These are phyloP conservation scores for Verticillium nubilum DNA, from an alignment of 2,329 filamentous ascomycete species.

Conservation along the genomic window DNA sequence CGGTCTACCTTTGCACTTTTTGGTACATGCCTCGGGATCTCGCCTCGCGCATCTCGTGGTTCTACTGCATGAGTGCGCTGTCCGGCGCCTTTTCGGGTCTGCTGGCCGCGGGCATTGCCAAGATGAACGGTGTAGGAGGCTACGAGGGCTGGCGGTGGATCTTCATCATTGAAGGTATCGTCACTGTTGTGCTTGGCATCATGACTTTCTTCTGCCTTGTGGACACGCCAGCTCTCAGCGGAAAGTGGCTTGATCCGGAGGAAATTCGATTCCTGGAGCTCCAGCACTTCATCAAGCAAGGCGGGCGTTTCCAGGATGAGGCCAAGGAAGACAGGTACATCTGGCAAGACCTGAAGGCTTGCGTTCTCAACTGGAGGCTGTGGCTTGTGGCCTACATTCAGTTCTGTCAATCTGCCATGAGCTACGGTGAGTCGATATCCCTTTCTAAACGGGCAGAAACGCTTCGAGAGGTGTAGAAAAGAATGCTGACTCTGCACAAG, in stretches of 20 bases:
- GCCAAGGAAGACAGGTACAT: conserved; percentile 11
- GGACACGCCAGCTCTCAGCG: conserved; percentile 28
- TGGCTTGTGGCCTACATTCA: conserved; percentile 22
- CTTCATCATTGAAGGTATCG: conserved; percentile 61
- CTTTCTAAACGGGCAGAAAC: not conserved
- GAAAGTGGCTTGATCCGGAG: conserved; percentile 25
- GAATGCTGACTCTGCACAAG: conserved; percentile 39
- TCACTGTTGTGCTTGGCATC: conserved; percentile 60
- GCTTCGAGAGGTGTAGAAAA: not conserved
- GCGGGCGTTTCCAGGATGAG: conserved; percentile 16
- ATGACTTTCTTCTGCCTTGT: conserved; percentile 40
- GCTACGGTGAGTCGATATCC: conserved; percentile 3
- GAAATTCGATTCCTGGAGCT: conserved; percentile 26
- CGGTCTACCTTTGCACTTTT: conserved; percentile 19
- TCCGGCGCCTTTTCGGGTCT: conserved; percentile 59
- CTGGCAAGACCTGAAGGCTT: conserved; percentile 19
- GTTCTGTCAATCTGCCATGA: conserved; percentile 18
- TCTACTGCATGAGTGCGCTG: conserved; percentile 19
- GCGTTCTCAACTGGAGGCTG: conserved; percentile 23
- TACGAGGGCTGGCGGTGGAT: conserved; percentile 59
- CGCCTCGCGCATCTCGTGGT: conserved; percentile 17
- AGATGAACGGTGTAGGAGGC: conserved; percentile 43
- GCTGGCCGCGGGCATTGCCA: conserved; percentile 52
- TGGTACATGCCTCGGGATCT: conserved; percentile 25
- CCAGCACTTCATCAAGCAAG: conserved; percentile 24